Conservation (phyloP, 352 stramenopile genomes). For the Globisporangium megalacanthum region DNA sequence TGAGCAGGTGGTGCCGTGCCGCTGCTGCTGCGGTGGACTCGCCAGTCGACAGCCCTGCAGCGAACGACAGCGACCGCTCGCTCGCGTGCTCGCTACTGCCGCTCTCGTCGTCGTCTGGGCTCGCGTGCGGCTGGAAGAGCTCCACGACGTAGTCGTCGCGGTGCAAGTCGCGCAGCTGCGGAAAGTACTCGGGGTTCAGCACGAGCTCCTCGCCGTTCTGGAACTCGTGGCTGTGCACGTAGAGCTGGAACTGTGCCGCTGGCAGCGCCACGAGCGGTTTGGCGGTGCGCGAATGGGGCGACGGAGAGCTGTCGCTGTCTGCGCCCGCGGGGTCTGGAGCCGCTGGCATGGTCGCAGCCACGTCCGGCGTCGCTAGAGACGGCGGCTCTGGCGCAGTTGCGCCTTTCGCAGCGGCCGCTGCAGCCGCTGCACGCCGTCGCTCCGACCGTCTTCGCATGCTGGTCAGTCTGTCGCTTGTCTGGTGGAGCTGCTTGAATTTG, state of each 20-base stretch:
- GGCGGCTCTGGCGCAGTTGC: constrained; percentile 8
- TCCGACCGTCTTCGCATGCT: constrained; percentile 45
- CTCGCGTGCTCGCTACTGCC: constrained; percentile 8
- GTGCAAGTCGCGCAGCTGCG: constrained; percentile 59
- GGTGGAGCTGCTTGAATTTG: too few relatives aligned
- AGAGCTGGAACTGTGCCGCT: constrained; percentile 66
- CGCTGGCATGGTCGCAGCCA: constrained; percentile 5
- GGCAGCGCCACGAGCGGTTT: constrained; percentile 47
- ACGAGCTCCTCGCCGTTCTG: constrained; percentile 76
- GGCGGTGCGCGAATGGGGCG: constrained; percentile 12
- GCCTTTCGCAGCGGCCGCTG: constrained; percentile 13
- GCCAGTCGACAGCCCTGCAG: background rate
- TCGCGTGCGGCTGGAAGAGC: constrained; percentile 51
- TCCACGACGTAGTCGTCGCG: constrained; percentile 78
- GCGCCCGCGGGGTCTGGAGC: background rate
- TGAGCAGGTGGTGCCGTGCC: constrained; percentile 62
- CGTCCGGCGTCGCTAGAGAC: background rate
- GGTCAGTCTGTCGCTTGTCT: too few relatives aligned
- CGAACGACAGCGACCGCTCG: constrained; percentile 10
- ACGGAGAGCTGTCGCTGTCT: background rate
- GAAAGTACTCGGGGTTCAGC: constrained; percentile 77
- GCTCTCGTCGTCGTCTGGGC: constrained; percentile 6
- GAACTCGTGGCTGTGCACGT: constrained; percentile 81
- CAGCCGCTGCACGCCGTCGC: constrained; percentile 38
- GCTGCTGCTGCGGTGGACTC: constrained; percentile 6